Conservation (phyloP, 805 yeast genomes). For the Candida alai region DNA sequence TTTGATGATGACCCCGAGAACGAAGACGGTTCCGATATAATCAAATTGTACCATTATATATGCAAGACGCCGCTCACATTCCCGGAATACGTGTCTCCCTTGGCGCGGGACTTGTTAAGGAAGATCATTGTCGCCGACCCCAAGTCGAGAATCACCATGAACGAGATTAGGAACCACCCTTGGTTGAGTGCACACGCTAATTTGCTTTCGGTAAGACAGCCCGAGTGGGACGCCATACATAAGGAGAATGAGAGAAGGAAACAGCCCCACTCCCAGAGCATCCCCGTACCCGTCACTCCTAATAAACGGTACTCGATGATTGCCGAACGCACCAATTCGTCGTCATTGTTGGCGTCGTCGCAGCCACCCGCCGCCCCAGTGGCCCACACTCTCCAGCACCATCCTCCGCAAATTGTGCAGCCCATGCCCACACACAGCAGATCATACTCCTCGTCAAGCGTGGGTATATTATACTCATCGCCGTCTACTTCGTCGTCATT, state of each 20-base stretch:
- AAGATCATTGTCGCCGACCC: constrained; percentile 86
- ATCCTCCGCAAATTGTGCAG: constrained; percentile 5
- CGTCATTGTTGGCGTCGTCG: constrained; percentile 29
- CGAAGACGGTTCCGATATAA: constrained; percentile 94
- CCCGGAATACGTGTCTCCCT: constrained; percentile 88
- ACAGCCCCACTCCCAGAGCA: constrained; percentile 11
- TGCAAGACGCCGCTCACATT: constrained; percentile 89
- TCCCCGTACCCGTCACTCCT: constrained; percentile 17
- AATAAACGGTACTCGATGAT: constrained; percentile 45
- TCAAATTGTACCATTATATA: constrained; percentile 84
- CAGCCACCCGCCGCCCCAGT: constrained; percentile 10
- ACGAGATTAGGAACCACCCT: constrained; percentile 71
- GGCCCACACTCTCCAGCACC: constrained; percentile 3
- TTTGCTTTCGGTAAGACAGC: constrained; percentile 78
- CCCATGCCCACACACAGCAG: constrained; percentile 20
- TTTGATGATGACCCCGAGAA: constrained; percentile 96
- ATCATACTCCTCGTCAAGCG: constrained; percentile 31
- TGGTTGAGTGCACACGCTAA: constrained; percentile 87
- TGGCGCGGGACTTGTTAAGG: constrained; percentile 86
- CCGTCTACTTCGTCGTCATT: constrained; percentile 64
- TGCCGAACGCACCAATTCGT: constrained; percentile 37
- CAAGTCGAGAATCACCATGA: constrained; percentile 61
- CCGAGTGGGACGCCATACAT: constrained; percentile 78
- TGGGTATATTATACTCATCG: constrained; percentile 44
- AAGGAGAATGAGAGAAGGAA: constrained; percentile 20